Base-by-base conservation (phyloP, 306 rosid genomes). In the Citrullus mucosospermus region DNA sequence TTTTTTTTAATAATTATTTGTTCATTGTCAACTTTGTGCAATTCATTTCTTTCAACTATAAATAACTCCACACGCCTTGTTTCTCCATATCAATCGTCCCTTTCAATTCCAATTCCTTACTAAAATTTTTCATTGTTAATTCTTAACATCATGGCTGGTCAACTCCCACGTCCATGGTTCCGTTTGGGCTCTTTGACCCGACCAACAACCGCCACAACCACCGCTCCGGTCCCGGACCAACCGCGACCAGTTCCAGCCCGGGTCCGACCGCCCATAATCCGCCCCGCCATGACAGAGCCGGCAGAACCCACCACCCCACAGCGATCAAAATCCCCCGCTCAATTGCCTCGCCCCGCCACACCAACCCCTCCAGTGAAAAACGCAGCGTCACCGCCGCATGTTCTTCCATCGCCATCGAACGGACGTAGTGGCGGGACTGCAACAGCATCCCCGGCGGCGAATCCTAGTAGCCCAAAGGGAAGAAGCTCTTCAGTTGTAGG, bases 81-180 rank as follows among this genome's bases (percentile, higher is more conserved):
- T 39, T 67, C 53, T 9, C 3, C 48, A 38, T 38, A 48, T 48
- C 54, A 30, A 18, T 38, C 51, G 16, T 38, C 28, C 50, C 6
- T 66, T 66, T 17, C n/a, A 8, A 9, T 38, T 32, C 69, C 70
- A 34, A 30, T 63, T 60, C 41, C 39, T 15, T 63, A 0, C 1
- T 15, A 25, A 6, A 13, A 34, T 32, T 32, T 15, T 18, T 39
- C 16, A 36, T 65, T 39, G 28, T n/a, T 38, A 36, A 5, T 53
- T 53, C 2, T 53, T 53, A 5, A 0, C n/a, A 15, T 53, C n/a
- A 53, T 53, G 56, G 55, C 74, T 2, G 36, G 36, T 55, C 76
- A n/a, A 25, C 39, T 71, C 50, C 77, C 76, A 36, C 81, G 81
- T 12, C 81, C 76, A n/a, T 79, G 81, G 81, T 66, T 79, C 9